Evolutionary conservation across 2,329 filamentous ascomycete species (phyloP), one percentile per base, ranked within the genome.

Genomic region (Microdochium trichocladiopsis): DNA sequence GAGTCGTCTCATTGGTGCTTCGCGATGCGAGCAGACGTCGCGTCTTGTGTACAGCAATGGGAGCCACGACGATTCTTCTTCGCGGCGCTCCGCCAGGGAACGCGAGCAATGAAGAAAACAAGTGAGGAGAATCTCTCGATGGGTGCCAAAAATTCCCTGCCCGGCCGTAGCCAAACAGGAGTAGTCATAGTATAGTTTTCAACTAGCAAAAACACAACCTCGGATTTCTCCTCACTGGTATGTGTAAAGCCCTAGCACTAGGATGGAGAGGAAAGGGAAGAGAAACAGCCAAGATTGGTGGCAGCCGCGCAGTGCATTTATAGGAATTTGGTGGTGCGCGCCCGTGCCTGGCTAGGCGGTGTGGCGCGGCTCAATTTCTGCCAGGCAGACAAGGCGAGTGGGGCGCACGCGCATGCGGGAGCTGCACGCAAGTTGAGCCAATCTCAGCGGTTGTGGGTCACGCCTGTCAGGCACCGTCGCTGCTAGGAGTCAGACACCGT

Each of bases 141-240:
- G 64, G 64, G 63, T 77, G 80, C 74, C 86, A 90, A 90, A 90
- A 86, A 90, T 90, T 90, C 87, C 86, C 78, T 79, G 75, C 73
- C 81, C 80, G 79, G 77, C 79, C 75, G 76, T 78, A 80, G 79
- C 84, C 82, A 80, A 79, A 63, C 73, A 78, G 76, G 77, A 91
- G 87, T 78, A 78, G 86, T 89, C 86, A 87, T 81, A 78, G 76
- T 78, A 77, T 88, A 88, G 86, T 88, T 88, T 88, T 88, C 86
- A 89, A 88, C 85, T 88, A 90, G 87, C 87, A 90, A 89, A 88
- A 89, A 89, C 79, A 80, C 81, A 80, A 82, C 83, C 85, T 90
- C 87, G 83, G 87, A 90, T 84, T 80, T 84, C 85, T 89, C 87
- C 83, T 90, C 87, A 90, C 84, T 86, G 84, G 82, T 82, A 85